Base-by-base conservation (phyloP, 1,139 yeast genomes). In the Kodamaea arcana region DNA sequence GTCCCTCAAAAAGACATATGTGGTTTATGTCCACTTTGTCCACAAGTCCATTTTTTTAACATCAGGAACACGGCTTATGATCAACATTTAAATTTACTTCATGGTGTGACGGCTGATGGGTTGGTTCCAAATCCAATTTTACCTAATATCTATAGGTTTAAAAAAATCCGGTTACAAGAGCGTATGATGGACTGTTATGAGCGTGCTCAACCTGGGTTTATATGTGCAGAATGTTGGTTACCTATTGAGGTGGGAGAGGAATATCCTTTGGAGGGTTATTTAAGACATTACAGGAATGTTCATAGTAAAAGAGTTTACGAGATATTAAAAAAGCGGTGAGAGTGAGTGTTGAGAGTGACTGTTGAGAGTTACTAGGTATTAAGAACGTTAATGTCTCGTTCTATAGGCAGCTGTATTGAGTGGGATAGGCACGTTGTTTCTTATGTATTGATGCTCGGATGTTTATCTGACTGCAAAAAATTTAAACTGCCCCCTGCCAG, bases 401-500 rank as follows among this genome's bases (percentile, higher is more conserved):
- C n/a, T n/a, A n/a, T n/a, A n/a, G n/a, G n/a, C n/a, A n/a, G n/a
- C n/a, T n/a, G n/a, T n/a, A n/a, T n/a, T n/a, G n/a, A n/a, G n/a
- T n/a, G n/a, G n/a, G n/a, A n/a, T n/a, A n/a, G n/a, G n/a, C n/a
- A n/a, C n/a, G n/a, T n/a, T n/a, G n/a, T n/a, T n/a, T n/a, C n/a
- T n/a, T n/a, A n/a, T n/a, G n/a, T n/a, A n/a, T n/a, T n/a, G n/a
- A n/a, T n/a, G n/a, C n/a, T n/a, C n/a, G n/a, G n/a, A n/a, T n/a
- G n/a, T n/a, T n/a, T n/a, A n/a, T n/a, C n/a, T n/a, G n/a, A n/a
- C n/a, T n/a, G n/a, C n/a, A n/a, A 24, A 24, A 21, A 44, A 52
- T 56, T 53, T 47, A 45, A 50, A 44, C 2, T 80, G 87, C 87
- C 87, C 68, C 83, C 77, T 81, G 84, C 85, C 90, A 83, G 90